Evolutionary conservation across 805 yeast genomes (phyloP).

Genomic region (Spathaspora boniae): DNA sequence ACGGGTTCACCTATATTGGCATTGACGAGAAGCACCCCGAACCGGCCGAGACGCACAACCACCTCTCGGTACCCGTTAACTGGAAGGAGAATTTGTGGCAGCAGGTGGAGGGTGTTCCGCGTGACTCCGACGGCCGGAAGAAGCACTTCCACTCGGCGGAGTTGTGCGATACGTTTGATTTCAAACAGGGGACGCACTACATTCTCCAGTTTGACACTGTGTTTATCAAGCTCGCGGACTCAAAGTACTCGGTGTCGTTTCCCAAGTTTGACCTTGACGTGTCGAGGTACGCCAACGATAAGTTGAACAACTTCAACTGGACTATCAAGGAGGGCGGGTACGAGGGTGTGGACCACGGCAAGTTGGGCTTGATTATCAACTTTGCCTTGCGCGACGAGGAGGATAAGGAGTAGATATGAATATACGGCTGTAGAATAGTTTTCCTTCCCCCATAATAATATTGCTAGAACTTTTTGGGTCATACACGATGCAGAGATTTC

Average conservation of each 20-base stretch:
- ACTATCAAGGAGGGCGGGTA: constrained; percentile 36
- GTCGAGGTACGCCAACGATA: constrained; percentile 39
- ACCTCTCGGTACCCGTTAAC: constrained; percentile 7
- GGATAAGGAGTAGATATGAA: constrained; percentile 2
- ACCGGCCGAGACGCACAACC: constrained; percentile 1
- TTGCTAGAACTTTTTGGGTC: too few relatives aligned
- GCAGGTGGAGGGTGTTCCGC: constrained; percentile 23
- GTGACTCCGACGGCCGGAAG: constrained; percentile 35
- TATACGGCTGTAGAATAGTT: neutral
- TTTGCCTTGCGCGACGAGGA: constrained; percentile 36
- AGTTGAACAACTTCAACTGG: constrained; percentile 45
- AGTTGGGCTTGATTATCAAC: constrained; percentile 33
- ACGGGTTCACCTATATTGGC: constrained; percentile 51
- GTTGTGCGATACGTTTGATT: constrained; percentile 39
- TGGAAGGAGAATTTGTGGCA: constrained; percentile 24
- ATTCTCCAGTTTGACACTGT: constrained; percentile 54
- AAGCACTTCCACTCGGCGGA: constrained; percentile 38
- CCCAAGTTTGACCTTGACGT: constrained; percentile 50
- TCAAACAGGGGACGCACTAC: constrained; percentile 37
- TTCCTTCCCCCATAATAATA: too few relatives aligned
- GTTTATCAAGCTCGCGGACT: constrained; percentile 46
- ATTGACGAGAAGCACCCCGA: constrained; percentile 13
- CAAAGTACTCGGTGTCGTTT: constrained; percentile 47
- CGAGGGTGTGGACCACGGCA: constrained; percentile 30
- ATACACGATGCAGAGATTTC: too few relatives aligned